Base-by-base conservation (phyloP, 2,329 filamentous ascomycete species). In the Trichoderma lentiforme region DNA sequence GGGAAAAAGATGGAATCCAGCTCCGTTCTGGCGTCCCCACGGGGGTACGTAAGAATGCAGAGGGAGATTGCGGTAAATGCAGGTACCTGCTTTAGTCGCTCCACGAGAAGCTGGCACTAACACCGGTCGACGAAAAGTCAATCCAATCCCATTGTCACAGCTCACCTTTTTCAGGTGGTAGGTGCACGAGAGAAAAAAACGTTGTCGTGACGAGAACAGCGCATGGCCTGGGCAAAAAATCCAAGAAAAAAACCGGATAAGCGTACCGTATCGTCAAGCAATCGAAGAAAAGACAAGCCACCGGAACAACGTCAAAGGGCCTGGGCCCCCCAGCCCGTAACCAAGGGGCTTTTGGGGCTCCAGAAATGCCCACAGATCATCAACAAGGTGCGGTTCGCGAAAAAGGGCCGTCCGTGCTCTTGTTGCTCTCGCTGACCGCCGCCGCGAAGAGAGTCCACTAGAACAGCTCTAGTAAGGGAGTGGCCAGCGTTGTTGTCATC, bases 41-140 rank as follows among this genome's bases (percentile, higher is more conserved):
- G 69, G 69, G 68, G 69, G 69, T 66, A 71, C 69, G 34, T 61
- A 53, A 34, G 21, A 71, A 60, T 65, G 69, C 69, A 71, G 34
- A 58, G 69, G 61, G 36, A 65, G 28, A 65, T 71, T 71, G 69
- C 36, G 69, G 69, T 47, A 71, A 60, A 57, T 71, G 69, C 69
- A 71, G 69, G 69, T 71, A 71, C 69, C 68, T 71, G 69, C 61
- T 24, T 63, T 70, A 70, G 68, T 58, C 36, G 11, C 30, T 26
- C 65, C 32, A 28, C 56, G 18, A 21, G n/a, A 21, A 14, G 47
- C 21, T 53, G 47, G 47, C n/a, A 53, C 47, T 53, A 53, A 53
- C 47, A 53, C n/a, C n/a, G n/a, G 47, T 24, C 47, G 21, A 53
- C 21, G 47, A 53, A 47, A 51, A 53, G 9, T 12, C 43, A 56